Conservation (phyloP, 768 basidiomycete genomes). For the Peribolospora baueri region DNA sequence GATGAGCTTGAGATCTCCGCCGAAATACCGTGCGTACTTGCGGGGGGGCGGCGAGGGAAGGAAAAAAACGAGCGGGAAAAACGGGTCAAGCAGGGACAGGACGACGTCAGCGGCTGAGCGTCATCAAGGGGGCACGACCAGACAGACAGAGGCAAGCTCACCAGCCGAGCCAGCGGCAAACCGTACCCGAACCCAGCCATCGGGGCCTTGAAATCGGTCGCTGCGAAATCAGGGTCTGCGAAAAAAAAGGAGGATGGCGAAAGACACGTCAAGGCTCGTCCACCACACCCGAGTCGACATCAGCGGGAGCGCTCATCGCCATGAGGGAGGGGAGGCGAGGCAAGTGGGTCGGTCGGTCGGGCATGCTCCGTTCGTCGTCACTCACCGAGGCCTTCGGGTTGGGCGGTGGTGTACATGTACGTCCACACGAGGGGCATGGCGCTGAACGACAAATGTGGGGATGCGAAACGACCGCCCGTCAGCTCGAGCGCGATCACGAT, state of each 20-base stretch:
- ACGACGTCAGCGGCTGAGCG: constrained; percentile 22
- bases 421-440: constrained; percentile 95
- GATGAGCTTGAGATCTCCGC: constrained; percentile 50
- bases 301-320: too few relatives aligned
- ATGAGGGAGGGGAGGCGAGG: too few relatives aligned
- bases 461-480: too few relatives aligned
- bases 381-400: constrained; percentile 8
- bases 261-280: too few relatives aligned
- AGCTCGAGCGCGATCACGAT: constrained; percentile 3
- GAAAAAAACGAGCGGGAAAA: neutral
- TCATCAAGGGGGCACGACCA: too few relatives aligned
- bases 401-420: constrained; percentile 39
- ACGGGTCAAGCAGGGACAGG: constrained; percentile 12
- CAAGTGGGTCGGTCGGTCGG: neutral
- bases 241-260: too few relatives aligned
- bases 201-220: constrained; percentile 78
- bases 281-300: neutral
- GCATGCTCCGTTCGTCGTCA: neutral
- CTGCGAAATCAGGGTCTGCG: constrained; percentile 18
- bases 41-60: constrained; percentile 15
- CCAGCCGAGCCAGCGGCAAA: constrained; percentile 58
- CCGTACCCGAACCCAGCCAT: constrained; percentile 89
- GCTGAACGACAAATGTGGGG: constrained; percentile 5
- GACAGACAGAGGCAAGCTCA: too few relatives aligned
- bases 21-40: constrained; percentile 78